phyloP scores from a whole-genome alignment of 208 protist species.

The Crithidia expoeki region DNA sequence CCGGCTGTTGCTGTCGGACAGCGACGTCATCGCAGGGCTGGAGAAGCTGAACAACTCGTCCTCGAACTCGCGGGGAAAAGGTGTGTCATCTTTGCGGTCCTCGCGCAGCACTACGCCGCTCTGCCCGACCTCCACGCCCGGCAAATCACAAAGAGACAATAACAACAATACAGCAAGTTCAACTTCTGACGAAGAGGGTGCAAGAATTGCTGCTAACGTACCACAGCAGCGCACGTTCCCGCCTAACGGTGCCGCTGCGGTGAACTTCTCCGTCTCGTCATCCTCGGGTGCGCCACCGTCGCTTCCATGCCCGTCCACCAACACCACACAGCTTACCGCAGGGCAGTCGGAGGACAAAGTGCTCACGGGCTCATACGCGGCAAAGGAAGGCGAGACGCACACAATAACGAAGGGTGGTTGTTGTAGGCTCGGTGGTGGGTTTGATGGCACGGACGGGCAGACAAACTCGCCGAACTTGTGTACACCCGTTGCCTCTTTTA shows the following conservation, averaged over 20 bases:
- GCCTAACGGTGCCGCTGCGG: not conserved
- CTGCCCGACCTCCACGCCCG: not conserved
- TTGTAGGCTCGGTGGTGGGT: not conserved
- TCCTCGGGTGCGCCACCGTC: conserved; percentile 7
- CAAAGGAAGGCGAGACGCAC: not conserved
- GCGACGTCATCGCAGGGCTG: not conserved
- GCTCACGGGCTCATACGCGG: conserved; percentile 1
- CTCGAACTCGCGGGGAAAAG: not conserved
- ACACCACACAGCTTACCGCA: not conserved
- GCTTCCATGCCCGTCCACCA: not conserved
- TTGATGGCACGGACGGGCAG: not conserved
- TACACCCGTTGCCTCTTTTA: not conserved
- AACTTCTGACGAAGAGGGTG: no score
- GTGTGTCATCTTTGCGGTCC: not conserved
- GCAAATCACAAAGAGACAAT: not conserved
- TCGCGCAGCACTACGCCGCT: conserved; percentile 15
- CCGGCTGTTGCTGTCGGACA: conserved; percentile 8
- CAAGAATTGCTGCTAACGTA: no score
- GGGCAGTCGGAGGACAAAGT: conserved; percentile 7
- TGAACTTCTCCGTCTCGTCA: not conserved
- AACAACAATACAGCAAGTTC: not conserved
- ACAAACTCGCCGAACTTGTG: conserved; percentile 2
- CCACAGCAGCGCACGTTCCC: not conserved
- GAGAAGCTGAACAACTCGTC: not conserved
- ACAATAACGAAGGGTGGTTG: not conserved